Evolutionary conservation across 805 yeast species (phyloP), one percentile per base, ranked within the genome.

Genomic region (Monosporozyma aerobia): DNA sequence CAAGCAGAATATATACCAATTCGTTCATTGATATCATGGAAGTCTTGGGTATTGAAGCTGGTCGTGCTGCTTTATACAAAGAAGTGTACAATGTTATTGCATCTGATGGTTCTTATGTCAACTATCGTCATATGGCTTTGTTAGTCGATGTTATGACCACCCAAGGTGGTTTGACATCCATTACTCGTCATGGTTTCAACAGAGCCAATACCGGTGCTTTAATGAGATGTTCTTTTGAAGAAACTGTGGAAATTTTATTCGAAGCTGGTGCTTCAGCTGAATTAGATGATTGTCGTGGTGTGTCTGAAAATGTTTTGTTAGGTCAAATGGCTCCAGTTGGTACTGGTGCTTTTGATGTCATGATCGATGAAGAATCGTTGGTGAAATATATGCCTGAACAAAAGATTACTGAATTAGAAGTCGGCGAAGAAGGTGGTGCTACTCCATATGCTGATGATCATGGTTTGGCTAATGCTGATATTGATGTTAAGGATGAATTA

Each of bases 311-410:
- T 68, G 96, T 94, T 54, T 88, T 94, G 76, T 80, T 94, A 65
- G 99, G 99, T 49, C 99, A 94, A 77, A 80, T 94, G 78, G 98
- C 99, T 23, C 98, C 99, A 55, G 80, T 94, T 62, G 99, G 99
- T 71, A 94, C 99, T 2, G 99, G 99, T 67, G 85, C 96, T 0
- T 94, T 94, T 66, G 98, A 94, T 67, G 92, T 94, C 40, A 83
- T 88, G 83, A 83, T 94, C 55, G 97, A 94, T 69, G 98, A 94
- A 62, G 82, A 82, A 63, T 82, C 89, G 76, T 76, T 92, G 66
- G 82, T 84, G 45, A 73, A 70, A 44, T 69, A 67, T 51, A 69
- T 69, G 72, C 72, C 77, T n/a, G 73, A 70, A 48, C 72, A 67
- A 51, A 74, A 69, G 53, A 65, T 72, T 23, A 64, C 65, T 8